phyloP scores from a whole-genome alignment of 225 moss, liverwort and hornwort species.

The Bryum argenteum region DNA sequence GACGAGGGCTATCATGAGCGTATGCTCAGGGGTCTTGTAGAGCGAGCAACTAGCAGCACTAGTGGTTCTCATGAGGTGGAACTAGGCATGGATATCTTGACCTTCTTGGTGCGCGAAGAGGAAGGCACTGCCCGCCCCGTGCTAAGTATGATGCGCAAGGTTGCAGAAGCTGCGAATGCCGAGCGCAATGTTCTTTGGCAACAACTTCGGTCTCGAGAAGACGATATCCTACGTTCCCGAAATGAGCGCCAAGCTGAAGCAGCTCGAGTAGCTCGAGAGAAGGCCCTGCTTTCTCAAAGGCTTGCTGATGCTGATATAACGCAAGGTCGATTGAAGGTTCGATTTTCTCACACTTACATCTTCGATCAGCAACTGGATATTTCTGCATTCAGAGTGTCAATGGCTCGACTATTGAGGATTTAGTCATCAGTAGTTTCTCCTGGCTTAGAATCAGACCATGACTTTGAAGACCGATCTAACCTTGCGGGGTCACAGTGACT shows the following conservation, averaged over 20 bases:
- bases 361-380: not conserved
- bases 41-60: conserved; percentile 89
- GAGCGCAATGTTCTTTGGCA: conserved; percentile 96
- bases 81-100: conserved; percentile 95
- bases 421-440: not conserved
- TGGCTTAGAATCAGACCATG: conserved; percentile 2
- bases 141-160: conserved; percentile 91
- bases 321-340: conserved; percentile 95
- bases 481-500: conserved; percentile 10
- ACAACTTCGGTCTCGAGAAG: conserved; percentile 82
- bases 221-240: conserved; percentile 74
- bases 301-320: conserved; percentile 87
- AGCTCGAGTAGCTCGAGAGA: conserved; percentile 81
- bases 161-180: conserved; percentile 77
- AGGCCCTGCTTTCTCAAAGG: conserved; percentile 78
- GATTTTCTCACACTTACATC: conserved; percentile 23
- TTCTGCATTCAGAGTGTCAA: not conserved
- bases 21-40: conserved; percentile 94
- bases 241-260: conserved; percentile 87
- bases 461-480: not conserved
- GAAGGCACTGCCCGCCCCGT: conserved; percentile 96
- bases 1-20: conserved; percentile 95
- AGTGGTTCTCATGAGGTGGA: conserved; percentile 94
- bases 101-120: conserved; percentile 96
- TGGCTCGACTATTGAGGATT: not conserved